phyloP scores from a whole-genome alignment of 495 filamentous ascomycete genomes.

The Penicillium samsonianum region DNA sequence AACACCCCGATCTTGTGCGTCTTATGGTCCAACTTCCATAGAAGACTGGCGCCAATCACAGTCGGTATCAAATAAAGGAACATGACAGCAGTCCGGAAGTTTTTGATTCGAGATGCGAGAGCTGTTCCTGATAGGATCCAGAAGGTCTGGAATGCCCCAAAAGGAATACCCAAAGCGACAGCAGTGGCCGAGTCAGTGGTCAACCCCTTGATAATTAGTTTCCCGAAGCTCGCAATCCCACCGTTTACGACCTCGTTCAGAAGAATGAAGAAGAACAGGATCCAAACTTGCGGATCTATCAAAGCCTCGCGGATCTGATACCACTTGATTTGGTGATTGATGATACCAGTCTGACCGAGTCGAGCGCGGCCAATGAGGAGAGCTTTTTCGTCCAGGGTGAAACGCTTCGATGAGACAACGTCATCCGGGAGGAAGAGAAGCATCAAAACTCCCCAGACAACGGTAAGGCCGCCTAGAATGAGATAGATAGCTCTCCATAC shows the following conservation, averaged over 20 bases:
- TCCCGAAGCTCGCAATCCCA: constrained; percentile 40
- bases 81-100: constrained; percentile 41
- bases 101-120: constrained; percentile 34
- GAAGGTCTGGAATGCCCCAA: constrained; percentile 42
- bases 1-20: constrained; percentile 37
- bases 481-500: constrained; percentile 46
- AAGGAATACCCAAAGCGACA: constrained; percentile 39
- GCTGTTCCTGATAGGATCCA: constrained; percentile 38
- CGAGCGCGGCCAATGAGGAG: constrained; percentile 41
- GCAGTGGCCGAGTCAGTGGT: constrained; percentile 32
- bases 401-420: constrained; percentile 39
- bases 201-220: constrained; percentile 43
- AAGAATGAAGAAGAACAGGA: constrained; percentile 33
- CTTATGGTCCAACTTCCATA: constrained; percentile 39
- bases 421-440: constrained; percentile 41
- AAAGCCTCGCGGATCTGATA: constrained; percentile 49
- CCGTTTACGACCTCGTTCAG: constrained; percentile 44
- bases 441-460: constrained; percentile 41
- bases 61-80: constrained; percentile 38
- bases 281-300: constrained; percentile 44
- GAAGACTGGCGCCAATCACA: constrained; percentile 33
- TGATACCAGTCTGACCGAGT: constrained; percentile 42
- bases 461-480: constrained; percentile 39
- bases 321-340: constrained; percentile 45
- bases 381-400: constrained; percentile 41